Evolutionary conservation across 208 protist species (phyloP).

Genomic region (Trypanosoma mega): DNA sequence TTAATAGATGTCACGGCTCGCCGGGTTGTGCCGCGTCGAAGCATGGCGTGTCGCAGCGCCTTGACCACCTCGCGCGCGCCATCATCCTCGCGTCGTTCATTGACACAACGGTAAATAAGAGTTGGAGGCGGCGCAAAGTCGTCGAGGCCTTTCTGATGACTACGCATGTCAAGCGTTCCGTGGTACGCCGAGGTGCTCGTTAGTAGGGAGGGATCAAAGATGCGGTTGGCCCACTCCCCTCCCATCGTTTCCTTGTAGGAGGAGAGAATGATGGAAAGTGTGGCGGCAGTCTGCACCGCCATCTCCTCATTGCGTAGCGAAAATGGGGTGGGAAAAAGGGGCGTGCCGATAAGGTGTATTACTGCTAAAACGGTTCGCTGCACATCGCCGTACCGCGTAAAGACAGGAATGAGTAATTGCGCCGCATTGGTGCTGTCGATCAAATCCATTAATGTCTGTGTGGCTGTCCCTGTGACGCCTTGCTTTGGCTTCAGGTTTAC

Average conservation of each 20-base stretch:
- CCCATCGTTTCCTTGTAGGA: conserved; percentile 83
- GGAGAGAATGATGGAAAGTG: conserved; percentile 79
- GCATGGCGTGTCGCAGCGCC: conserved; percentile 46
- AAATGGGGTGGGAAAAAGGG: conserved; percentile 76
- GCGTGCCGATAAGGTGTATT: conserved; percentile 79
- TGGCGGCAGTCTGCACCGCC: conserved; percentile 59
- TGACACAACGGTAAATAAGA: conserved; percentile 71
- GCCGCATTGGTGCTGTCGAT: conserved; percentile 70
- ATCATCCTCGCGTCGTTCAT: conserved; percentile 49
- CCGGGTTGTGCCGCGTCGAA: conserved; percentile 34
- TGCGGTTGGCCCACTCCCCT: conserved; percentile 82
- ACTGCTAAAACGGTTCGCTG: conserved; percentile 53
- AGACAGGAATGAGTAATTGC: conserved; percentile 80
- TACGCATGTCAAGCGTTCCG: conserved; percentile 64
- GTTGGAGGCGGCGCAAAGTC: conserved; percentile 67
- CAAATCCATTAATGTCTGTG: conserved; percentile 62
- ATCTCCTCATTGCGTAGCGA: conserved; percentile 77
- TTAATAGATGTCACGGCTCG: conserved; percentile 52
- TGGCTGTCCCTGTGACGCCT: conserved; percentile 25
- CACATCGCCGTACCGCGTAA: conserved; percentile 49
- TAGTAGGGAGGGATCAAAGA: conserved; percentile 71
- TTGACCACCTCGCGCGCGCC: conserved; percentile 69
- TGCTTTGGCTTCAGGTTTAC: conserved; percentile 68
- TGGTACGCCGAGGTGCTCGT: conserved; percentile 60
- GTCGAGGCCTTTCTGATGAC: conserved; percentile 73